Evolutionary conservation across 2,329 filamentous ascomycete species (phyloP).

Genomic region (Ceratocystis alfenasii): DNA sequence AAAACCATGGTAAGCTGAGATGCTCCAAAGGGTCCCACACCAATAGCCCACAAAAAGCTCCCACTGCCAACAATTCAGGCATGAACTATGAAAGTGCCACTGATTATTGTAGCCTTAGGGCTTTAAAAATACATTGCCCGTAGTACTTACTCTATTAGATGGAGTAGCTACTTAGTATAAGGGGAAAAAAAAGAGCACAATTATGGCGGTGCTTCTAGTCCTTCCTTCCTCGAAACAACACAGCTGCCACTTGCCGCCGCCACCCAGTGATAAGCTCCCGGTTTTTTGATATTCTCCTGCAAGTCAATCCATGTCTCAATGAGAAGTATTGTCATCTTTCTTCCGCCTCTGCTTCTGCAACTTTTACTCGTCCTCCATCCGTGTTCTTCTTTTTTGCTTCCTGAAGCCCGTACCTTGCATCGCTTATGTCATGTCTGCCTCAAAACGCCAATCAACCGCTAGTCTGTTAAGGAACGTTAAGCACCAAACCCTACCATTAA

Average conservation of each 20-base stretch:
- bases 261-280: not conserved
- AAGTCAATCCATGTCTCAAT: not conserved
- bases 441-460: not conserved
- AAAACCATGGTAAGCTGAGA: not conserved
- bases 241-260: not conserved
- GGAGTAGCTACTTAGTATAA: not conserved
- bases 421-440: not conserved
- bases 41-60: constrained; percentile 1
- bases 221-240: not conserved
- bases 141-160: not conserved
- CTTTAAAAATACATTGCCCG: too few species aligned
- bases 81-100: not conserved
- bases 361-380: not conserved
- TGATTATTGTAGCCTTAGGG: too few species aligned
- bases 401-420: constrained; percentile 4
- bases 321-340: not conserved
- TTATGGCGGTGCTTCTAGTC: not conserved
- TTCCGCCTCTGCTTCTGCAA: not conserved
- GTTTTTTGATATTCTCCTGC: not conserved
- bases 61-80: not conserved
- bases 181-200: not conserved
- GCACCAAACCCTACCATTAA: not conserved
- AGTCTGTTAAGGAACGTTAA: constrained; percentile 1
- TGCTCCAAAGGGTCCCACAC: not conserved
- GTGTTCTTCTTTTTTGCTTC: constrained; percentile 8